Evolutionary conservation across 495 filamentous ascomycete species (phyloP).

Genomic region (Hypoxylon intermedium): DNA sequence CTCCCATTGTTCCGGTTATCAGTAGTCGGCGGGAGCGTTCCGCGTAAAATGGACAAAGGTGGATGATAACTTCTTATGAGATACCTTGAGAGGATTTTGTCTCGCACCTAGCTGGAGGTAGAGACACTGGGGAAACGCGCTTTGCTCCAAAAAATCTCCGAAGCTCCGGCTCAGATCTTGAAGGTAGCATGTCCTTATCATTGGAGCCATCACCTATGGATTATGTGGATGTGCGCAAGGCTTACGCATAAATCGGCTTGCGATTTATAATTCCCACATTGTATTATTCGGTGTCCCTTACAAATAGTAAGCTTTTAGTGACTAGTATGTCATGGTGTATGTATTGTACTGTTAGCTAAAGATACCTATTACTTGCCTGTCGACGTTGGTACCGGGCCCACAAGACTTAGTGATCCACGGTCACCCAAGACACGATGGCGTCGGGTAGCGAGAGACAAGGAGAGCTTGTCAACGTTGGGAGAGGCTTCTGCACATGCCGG

Average conservation of each 20-base stretch:
- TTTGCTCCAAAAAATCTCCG: constrained; percentile 35
- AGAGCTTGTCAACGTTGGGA: constrained; percentile 37
- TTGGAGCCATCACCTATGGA: constrained; percentile 16
- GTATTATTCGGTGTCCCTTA: constrained; percentile 21
- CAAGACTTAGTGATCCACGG: constrained; percentile 36
- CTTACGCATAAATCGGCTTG: constrained; percentile 33
- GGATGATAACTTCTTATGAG: constrained; percentile 26
- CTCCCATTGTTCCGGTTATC: constrained; percentile 22
- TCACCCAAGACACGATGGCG: constrained; percentile 31
- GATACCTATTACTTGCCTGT: too few relatives aligned
- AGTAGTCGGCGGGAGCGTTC: constrained; percentile 22
- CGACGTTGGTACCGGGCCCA: constrained; percentile 12
- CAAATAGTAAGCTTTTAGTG: constrained; percentile 32
- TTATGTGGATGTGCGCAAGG: constrained; percentile 17
- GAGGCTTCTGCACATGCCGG: constrained; percentile 42
- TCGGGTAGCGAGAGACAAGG: constrained; percentile 39
- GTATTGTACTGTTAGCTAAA: constrained; percentile 23
- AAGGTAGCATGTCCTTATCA: constrained; percentile 29
- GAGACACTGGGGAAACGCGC: constrained; percentile 22
- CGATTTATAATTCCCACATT: constrained; percentile 26
- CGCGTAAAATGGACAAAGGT: constrained; percentile 10
- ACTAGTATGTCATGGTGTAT: constrained; percentile 3
- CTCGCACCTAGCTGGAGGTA: background rate
- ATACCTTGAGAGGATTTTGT: constrained; percentile 11
- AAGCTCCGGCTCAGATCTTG: constrained; percentile 33